phyloP scores from a whole-genome alignment of 2,329 filamentous ascomycete genomes.

The Alternaria triticimaculans region DNA sequence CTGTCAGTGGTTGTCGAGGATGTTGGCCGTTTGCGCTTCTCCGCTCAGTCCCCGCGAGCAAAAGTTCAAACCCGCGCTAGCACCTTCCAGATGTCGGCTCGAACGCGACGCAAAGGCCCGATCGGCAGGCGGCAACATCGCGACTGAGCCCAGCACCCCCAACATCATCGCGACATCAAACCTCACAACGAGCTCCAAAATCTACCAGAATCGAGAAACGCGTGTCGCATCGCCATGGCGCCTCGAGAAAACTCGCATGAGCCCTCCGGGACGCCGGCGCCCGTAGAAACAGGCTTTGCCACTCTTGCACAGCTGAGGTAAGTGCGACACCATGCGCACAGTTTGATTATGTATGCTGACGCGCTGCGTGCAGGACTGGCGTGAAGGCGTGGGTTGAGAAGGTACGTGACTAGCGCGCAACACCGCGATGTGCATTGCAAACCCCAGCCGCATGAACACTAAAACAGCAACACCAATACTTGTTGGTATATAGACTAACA shows the following conservation, averaged over 20 bases:
- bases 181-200: slow-evolving; percentile 34
- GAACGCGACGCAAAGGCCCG: slow-evolving; percentile 14
- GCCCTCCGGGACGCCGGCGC: slow-evolving; percentile 61
- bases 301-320: slow-evolving; percentile 84
- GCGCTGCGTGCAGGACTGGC: slow-evolving; percentile 61
- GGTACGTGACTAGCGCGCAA: slow-evolving; percentile 54
- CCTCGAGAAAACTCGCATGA: slow-evolving; percentile 62
- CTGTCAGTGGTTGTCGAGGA: slow-evolving; percentile 19
- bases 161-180: slow-evolving; percentile 41
- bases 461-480: slow-evolving; percentile 3
- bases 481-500: slow-evolving; percentile 17
- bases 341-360: slow-evolving; percentile 36
- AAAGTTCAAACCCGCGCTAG: slow-evolving; percentile 33
- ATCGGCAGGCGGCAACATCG: slow-evolving; percentile 30
- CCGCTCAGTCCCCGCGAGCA: slow-evolving; percentile 16
- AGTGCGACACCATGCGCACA: slow-evolving; percentile 48
- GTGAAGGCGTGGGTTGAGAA: slow-evolving; percentile 73
- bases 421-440: slow-evolving; percentile 10
- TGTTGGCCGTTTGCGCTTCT: slow-evolving; percentile 20
- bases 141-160: slow-evolving; percentile 31
- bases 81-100: slow-evolving; percentile 17
- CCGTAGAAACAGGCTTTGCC: slow-evolving; percentile 78
- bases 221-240: slow-evolving; percentile 54
- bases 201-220: slow-evolving; percentile 17
- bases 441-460: slow-evolving; percentile 18